phyloP scores from a whole-genome alignment of 371 early-diverging fungal species.

The Lichtheimia corymbifera region DNA sequence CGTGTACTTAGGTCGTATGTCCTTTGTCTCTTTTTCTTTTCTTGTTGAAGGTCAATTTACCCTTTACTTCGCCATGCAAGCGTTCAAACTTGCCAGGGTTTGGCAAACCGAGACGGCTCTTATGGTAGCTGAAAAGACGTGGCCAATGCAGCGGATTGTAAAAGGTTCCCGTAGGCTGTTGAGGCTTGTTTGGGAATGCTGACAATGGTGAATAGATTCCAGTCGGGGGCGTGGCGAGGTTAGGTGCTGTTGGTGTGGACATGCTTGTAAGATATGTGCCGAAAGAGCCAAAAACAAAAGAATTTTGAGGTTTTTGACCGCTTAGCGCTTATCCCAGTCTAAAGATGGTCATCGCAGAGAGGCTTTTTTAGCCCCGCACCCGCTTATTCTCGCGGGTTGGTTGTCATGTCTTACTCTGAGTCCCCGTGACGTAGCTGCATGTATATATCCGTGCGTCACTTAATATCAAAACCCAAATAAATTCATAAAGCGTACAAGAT shows the following conservation, averaged over 20 bases:
- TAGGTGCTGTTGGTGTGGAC: conserved; percentile 11
- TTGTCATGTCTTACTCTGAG: too few species aligned
- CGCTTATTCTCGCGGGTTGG: too few species aligned
- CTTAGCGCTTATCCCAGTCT: too few species aligned
- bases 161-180: conserved; percentile 42
- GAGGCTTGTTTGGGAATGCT: conserved; percentile 35
- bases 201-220: conserved; percentile 28
- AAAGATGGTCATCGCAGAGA: too few species aligned
- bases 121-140: conserved; percentile 61
- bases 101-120: conserved; percentile 69
- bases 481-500: too few species aligned
- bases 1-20: background rate
- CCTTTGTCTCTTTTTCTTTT: background rate
- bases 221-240: conserved; percentile 15
- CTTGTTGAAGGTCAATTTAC: conserved; percentile 36
- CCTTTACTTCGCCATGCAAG: conserved; percentile 83
- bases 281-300: too few species aligned
- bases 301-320: too few species aligned
- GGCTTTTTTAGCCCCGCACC: too few species aligned
- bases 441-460: too few species aligned
- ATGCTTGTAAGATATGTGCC: background rate
- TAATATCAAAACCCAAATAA: too few species aligned
- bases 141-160: conserved; percentile 67
- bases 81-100: conserved; percentile 89
- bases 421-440: too few species aligned